A percentile compares a stretch with the other conserved stretches of the same genome.
Conservation (phyloP, 805 yeast species). For the Saccharomycopsis fibuligera region DNA sequence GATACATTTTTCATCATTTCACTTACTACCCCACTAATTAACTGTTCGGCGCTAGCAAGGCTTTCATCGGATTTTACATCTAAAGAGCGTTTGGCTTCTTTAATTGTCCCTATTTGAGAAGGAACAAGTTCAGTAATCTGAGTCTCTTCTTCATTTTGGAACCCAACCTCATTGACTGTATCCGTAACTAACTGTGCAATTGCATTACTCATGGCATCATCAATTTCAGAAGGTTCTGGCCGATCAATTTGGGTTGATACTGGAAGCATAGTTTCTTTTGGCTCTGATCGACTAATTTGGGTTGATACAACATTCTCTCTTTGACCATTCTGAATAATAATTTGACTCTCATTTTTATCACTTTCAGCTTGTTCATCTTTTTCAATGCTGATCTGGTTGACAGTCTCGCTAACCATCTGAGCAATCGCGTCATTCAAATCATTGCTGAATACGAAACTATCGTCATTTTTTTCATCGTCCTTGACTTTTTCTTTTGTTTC, state of each 20-base stretch:
- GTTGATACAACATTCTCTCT: too few species aligned
- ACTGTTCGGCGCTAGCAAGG: background rate
- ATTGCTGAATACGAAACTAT: background rate
- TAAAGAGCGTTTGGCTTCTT: background rate
- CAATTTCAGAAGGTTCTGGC: background rate
- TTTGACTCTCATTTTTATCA: background rate
- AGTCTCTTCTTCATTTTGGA: too few species aligned
- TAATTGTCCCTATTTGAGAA: background rate
- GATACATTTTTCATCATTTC: conserved; percentile 13
- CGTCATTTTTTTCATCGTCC: background rate
- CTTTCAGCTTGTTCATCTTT: background rate
- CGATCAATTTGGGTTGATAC: background rate
- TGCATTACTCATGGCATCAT: conserved; percentile 4
- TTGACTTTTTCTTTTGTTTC: background rate
- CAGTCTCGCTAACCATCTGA: conserved; percentile 16
- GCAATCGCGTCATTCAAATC: conserved; percentile 13
- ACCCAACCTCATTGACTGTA: conserved; percentile 7
- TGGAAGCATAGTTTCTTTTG: background rate
- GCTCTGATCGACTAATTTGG: too few species aligned
- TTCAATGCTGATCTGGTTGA: background rate
- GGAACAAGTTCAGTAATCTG: too few species aligned
- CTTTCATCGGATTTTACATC: too few species aligned
- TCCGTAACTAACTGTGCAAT: conserved; percentile 10
- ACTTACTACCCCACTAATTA: conserved; percentile 18
- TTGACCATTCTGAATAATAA: too few species aligned